phyloP scores from a whole-genome alignment of 176 grass and related monocot genomes.

The barley (Hordeum vulgare) region DNA sequence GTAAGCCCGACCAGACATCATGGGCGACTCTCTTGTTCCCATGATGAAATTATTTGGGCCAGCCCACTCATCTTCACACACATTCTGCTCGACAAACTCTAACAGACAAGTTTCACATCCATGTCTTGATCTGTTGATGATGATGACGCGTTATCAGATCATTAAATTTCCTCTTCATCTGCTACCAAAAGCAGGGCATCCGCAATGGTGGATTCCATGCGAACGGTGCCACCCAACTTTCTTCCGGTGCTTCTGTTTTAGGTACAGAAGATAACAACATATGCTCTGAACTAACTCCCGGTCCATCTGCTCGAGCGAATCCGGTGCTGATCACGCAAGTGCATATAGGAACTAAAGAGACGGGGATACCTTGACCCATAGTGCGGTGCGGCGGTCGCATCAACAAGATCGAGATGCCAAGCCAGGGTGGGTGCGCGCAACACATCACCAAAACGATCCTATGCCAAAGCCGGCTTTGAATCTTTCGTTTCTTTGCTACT shows the following conservation, averaged over 20 bases:
- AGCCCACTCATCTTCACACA: background rate
- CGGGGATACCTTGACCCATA: background rate
- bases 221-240: background rate
- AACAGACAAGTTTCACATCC: background rate
- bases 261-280: background rate
- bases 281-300: background rate
- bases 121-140: background rate
- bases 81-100: background rate
- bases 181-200: background rate
- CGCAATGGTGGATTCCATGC: background rate
- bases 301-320: background rate
- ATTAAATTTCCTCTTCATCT: background rate
- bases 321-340: background rate
- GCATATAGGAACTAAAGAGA: background rate
- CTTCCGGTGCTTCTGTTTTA: background rate
- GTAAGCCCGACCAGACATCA: background rate
- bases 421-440: background rate
- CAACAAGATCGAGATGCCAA: background rate
- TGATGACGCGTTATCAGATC: background rate
- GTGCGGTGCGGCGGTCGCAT: background rate
- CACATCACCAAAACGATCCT: background rate
- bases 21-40: background rate
- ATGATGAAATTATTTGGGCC: background rate
- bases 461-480: background rate
- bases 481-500: conserved; percentile 11